Evolutionary conservation across 495 filamentous ascomycete genomes (phyloP).

Genomic region (Monascus purpureus): DNA sequence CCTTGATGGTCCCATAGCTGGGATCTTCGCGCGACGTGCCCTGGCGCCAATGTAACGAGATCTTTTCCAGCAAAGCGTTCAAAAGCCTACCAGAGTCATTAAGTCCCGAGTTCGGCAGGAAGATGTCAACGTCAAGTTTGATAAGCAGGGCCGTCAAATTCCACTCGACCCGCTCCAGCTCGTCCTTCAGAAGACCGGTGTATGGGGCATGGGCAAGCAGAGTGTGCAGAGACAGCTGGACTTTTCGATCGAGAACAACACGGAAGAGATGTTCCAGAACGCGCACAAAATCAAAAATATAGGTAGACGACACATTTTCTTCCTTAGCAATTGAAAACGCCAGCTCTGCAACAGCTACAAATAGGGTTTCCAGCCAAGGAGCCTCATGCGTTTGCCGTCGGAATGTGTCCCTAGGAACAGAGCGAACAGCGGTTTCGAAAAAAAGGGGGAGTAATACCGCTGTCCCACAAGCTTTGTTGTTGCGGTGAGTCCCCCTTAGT

Average conservation of each 20-base stretch:
- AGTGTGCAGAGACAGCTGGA: conserved; percentile 30
- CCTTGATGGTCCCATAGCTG: conserved; percentile 20
- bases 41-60: conserved; percentile 23
- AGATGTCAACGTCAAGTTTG: conserved; percentile 54
- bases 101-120: conserved; percentile 41
- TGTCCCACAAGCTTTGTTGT: conserved; percentile 16
- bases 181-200: conserved; percentile 28
- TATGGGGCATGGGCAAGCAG: conserved; percentile 28
- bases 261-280: conserved; percentile 28
- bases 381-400: conserved; percentile 43
- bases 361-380: conserved; percentile 53
- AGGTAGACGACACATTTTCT: conserved; percentile 12
- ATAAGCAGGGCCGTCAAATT: conserved; percentile 44
- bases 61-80: conserved; percentile 26
- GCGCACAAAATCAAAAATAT: conserved; percentile 19
- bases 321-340: conserved; percentile 27
- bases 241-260: conserved; percentile 25
- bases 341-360: conserved; percentile 38
- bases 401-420: conserved; percentile 36
- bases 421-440: conserved; percentile 45
- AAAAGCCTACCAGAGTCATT: conserved; percentile 26
- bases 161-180: conserved; percentile 40
- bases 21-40: conserved; percentile 2
- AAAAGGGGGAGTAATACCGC: conserved; percentile 23
- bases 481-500: conserved; percentile 2